Evolutionary conservation across 176 grass and related monocot species (phyloP), one percentile per base, ranked within the genome.

Genomic region (Areca catechu): DNA sequence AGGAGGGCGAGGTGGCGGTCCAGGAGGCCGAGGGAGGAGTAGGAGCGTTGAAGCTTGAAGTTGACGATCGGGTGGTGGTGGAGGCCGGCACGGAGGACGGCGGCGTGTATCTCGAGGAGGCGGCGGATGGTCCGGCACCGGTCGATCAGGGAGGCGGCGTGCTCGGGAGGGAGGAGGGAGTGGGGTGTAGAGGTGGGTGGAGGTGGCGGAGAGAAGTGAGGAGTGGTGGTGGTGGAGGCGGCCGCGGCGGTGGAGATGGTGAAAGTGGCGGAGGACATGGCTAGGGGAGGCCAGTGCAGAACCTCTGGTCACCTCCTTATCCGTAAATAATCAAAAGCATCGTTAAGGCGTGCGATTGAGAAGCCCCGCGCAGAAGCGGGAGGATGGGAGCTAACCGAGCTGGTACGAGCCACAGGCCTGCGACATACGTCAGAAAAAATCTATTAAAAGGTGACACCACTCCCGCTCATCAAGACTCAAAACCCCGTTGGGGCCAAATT

Each of bases 21-120:
- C 20, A 89, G 72, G 21, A 54, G 72, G 3, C 78, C 85, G 1
- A 83, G 71, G 5, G 71, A 47, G 14, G 89, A 75, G 79, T 95
- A 95, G 22, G 72, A 72, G 54, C 77, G 82, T 72, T 95, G 89
- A 47, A 95, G 85, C 27, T 79, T 77, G 76, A 95, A 95, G 61
- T 49, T 83, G 7, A 95, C 79, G 34, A 83, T 50, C 2, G 57
- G 66, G 72, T 85, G 74, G 48, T 54, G 61, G 68, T 85, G 77
- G 16, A 85, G 56, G 16, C 71, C 57, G 21, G 69, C 49, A n/a
- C 85, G 85, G 27, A 95, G 5, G 7, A 78, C 76, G 24, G 78
- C 81, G 18, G 78, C 89, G 63, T 95, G 89, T 49, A 95, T 72
- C 71, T 95, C 78, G 18, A 74, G 66, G 21, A 83, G 49, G 57